Evolutionary conservation across 768 basidiomycete genomes (phyloP).

Genomic region (Lactifluus piperatus): DNA sequence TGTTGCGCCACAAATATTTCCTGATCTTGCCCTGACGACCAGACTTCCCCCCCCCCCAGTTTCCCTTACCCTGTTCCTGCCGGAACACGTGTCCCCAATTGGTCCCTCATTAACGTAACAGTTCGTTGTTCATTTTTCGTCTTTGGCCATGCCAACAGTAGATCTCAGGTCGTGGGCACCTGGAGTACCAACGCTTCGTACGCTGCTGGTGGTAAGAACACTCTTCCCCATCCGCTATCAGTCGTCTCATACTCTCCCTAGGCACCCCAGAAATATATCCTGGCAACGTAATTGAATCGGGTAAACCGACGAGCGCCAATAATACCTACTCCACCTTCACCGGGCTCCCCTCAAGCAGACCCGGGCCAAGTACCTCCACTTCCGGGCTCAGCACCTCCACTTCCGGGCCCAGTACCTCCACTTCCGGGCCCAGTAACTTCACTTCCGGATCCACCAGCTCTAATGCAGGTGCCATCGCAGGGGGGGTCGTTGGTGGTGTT

Average conservation of each 20-base stretch:
- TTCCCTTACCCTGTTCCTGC: neutral
- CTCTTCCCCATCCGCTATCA: neutral
- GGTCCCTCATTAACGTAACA: neutral
- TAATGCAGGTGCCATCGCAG: neutral
- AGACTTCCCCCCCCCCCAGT: neutral
- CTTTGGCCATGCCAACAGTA: neutral
- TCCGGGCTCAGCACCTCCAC: too few species aligned
- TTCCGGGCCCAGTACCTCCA: too few species aligned
- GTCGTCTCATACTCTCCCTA: neutral
- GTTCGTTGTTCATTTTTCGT: neutral
- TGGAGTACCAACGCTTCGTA: neutral
- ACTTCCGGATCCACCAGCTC: neutral
- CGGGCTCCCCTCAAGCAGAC: too few species aligned
- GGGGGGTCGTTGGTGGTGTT: conserved; percentile 1
- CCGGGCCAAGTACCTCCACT: too few species aligned
- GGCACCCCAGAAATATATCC: neutral
- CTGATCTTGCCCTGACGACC: neutral
- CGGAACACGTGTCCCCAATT: neutral
- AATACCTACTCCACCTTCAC: neutral
- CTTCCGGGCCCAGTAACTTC: too few species aligned
- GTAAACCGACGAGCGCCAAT: neutral
- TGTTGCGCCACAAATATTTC: neutral
- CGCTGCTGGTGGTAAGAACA: neutral
- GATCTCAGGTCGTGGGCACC: neutral
- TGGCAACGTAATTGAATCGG: neutral